Evolutionary conservation across 208 protist species (phyloP), one percentile per base, ranked within the genome.

Genomic region (Vickermania spadyakhi): DNA sequence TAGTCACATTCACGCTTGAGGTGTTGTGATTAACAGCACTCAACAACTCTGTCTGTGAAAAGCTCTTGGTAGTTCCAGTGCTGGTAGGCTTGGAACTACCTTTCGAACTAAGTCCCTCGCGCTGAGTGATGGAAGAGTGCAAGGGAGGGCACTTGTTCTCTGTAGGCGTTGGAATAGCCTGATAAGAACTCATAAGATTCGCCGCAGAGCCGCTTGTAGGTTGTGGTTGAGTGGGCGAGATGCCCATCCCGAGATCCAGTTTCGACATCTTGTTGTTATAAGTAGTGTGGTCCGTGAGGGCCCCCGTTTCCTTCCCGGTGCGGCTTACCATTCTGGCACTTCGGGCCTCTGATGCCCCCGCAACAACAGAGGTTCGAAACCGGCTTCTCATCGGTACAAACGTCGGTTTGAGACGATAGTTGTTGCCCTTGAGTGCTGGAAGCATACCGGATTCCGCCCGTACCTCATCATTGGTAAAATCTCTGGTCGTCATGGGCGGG

Each of bases 241-340:
- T 7, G 7, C 36, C 36, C 7, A 45, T 45, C 36, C 36, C 36
- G 11, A 45, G 18, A 18, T 45, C 36, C 36, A 45, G 18, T 18
- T 45, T 45, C 18, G 36, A 45, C 36, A 45, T 45, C 36, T 45
- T 45, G 36, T 45, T 45, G 36, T 45, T 45, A 45, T n/a, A 45
- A 7, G 36, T 18, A n/a, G 36, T 45, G 36, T 45, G 36, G 18
- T 45, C 36, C 36, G 36, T n/a, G 11, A 45, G 18, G 11, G 36
- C 7, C 18, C 36, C 36, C 7, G 18, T 45, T 7, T 45, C 36
- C 18, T 45, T 45, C 11, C 36, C 18, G 18, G 36, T 45, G 11
- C 36, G 36, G 36, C 36, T 45, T 18, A 45, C 36, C 36, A 45
- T 45, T 7, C 36, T 7, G 7, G 36, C 36, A 18, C 36, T 45